Conservation (phyloP, 1,139 yeast species). For the Scheffersomyces titani region DNA sequence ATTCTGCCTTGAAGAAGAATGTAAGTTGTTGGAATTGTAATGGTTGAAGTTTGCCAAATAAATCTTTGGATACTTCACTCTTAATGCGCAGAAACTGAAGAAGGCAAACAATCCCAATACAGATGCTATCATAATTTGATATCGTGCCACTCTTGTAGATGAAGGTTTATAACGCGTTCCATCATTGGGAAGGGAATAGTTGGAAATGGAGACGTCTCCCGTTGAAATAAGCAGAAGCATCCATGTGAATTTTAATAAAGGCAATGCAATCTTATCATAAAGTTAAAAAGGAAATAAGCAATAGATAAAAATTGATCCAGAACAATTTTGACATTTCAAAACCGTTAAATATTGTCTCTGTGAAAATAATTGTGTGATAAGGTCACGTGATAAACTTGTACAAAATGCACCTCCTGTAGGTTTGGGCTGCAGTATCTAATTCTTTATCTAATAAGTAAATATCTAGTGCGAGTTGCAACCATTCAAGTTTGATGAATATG, state of each 20-base stretch:
- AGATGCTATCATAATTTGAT: slow-evolving; percentile 62
- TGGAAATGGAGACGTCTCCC: neutral
- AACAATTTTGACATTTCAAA: neutral
- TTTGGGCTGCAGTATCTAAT: neutral
- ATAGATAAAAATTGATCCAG: neutral
- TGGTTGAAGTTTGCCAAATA: slow-evolving; percentile 61
- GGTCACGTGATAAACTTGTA: neutral
- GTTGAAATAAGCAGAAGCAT: neutral
- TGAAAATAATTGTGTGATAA: neutral
- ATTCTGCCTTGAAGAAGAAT: slow-evolving; percentile 43
- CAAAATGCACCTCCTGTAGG: neutral
- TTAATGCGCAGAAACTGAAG: slow-evolving; percentile 59
- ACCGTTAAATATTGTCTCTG: neutral
- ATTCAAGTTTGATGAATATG: neutral
- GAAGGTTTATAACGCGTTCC: slow-evolving; percentile 23
- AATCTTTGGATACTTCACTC: slow-evolving; percentile 68
- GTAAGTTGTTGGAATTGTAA: slow-evolving; percentile 42
- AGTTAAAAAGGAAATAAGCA: neutral
- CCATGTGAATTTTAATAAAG: neutral
- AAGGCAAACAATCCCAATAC: slow-evolving; percentile 67
- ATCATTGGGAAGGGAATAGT: neutral
- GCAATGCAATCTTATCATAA: neutral
- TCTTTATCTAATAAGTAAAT: neutral
- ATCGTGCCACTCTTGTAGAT: slow-evolving; percentile 40
- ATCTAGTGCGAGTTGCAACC: neutral